Conservation (phyloP, 257 asterid species). For the Solanum neorickii region DNA sequence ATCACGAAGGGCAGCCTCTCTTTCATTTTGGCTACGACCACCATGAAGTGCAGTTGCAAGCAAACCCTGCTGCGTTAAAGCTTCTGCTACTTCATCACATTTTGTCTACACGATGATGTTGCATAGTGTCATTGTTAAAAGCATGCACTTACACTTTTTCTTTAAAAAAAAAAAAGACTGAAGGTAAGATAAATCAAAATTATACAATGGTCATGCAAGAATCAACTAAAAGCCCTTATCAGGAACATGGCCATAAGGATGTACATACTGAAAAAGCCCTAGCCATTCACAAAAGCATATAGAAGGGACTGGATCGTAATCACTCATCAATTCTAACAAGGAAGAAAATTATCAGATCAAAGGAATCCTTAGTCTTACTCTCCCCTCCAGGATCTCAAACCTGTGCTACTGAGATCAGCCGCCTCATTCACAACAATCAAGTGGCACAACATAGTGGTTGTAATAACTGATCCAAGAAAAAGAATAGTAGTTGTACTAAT, state of each 20-base stretch:
- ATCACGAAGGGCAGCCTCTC: slow-evolving; percentile 76
- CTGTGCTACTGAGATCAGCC: neutral
- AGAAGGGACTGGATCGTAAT: neutral
- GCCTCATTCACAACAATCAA: neutral
- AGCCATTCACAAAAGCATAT: neutral
- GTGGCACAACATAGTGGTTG: neutral
- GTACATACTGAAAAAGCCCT: neutral
- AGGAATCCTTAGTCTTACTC: neutral
- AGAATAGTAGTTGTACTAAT: neutral
- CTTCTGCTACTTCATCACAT: slow-evolving; percentile 94
- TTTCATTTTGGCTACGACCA: slow-evolving; percentile 84
- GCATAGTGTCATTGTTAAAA: slow-evolving; percentile 6
- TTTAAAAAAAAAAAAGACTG: neutral
- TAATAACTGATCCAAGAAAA: neutral
- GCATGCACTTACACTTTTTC: neutral
- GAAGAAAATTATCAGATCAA: neutral
- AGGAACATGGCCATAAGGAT: neutral
- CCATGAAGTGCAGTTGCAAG: slow-evolving; percentile 83
- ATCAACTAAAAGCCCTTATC: neutral
- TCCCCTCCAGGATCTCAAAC: neutral
- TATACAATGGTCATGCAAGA: neutral
- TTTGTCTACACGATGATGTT: slow-evolving; percentile 45
- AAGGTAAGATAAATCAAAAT: neutral
- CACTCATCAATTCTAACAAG: neutral
- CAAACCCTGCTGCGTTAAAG: slow-evolving; percentile 63